Base-by-base conservation (phyloP, 169 alveolate species). In the Plasmodium knowlesi region DNA sequence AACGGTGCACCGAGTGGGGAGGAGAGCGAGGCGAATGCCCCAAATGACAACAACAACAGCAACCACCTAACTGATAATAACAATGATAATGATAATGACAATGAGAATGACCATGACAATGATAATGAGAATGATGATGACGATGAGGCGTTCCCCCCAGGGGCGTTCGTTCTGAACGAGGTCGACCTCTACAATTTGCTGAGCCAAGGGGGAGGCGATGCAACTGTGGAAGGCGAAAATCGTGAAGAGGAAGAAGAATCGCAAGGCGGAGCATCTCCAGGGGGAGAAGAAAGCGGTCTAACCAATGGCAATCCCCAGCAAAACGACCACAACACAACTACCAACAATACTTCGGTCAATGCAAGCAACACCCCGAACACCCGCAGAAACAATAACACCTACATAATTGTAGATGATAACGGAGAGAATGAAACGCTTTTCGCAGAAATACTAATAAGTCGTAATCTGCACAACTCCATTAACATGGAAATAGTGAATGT, bases 371-470 rank as follows among this genome's bases (percentile, higher is more conserved):
- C 61, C 61, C 0, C 61, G 9, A 16, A 19, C 6, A 50, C 25
- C 9, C 61, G 61, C 19, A 0, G 61, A 50, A 73, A 73, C 57
- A 84, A 39, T 16, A 84, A 72, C 54, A 84, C 92, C n/a, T 84
- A 84, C 57, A 84, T 84, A 3, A 84, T 84, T 14, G 92, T 84
- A 8, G 92, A 84, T 53, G 84, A 84, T 22, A 84, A 84, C 22
- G 84, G 92, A 14, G 92, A 84, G 12, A 84, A 84, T 37, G 92
- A 84, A 84, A 84, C 92, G 1, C 39, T 86, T 22, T 86, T 86
- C 67, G 85, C 93, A 5, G 93, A 86, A 39, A 86, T 86, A 50
- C 53, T 86, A 54, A 78, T 74, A 14, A 86, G 81, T 30, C 19
- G 86, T 25, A 76, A 78, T 32, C 82, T 73, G 14, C 79, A 76